Base-by-base conservation (phyloP, 2,329 filamentous ascomycete species). In the Aspergillus sclerotialis region DNA sequence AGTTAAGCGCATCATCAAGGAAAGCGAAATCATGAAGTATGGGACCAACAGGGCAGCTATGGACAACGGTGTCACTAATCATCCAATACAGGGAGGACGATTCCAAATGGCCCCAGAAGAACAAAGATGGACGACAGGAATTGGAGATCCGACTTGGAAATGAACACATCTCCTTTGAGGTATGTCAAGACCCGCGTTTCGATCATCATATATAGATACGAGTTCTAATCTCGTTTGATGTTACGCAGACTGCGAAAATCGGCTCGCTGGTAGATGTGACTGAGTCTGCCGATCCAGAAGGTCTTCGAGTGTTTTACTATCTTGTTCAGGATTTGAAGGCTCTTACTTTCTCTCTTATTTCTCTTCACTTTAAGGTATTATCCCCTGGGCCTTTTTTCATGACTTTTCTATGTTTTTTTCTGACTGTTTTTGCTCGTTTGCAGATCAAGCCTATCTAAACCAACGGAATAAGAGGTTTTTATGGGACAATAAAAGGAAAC, bases 151-250 rank as follows among this genome's bases (percentile, higher is more conserved):
- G 89, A 31, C 61, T 98, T 36, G 92, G 90, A 27, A 92, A 84
- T 53, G 92, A 98, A 45, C 90, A 96, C 61, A 96, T 98, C 49
- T 93, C 88, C 2, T 98, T 98, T 48, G 92, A 98, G 81, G 89
- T 89, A 63, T 27, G 44, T 40, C 25, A 9, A 21, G 12, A 15
- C 17, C 25, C 27, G 19, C 18, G 16, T 27, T 21, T 23, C 12
- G 8, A n/a, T 28, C 13, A 24, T 3, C n/a, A 8, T 9, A 24
- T 24, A n/a, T 8, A 8, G 23, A 9, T 8, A 24, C 8, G n/a
- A n/a, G 3, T 28, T 14, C 13, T n/a, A 28, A n/a, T 13, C 23
- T 24, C 23, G n/a, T n/a, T n/a, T 27, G 15, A 13, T 13, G 5
- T 11, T 25, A 23, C 25, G 36, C 45, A 95, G 89, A 98, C 92